Evolutionary conservation across 495 filamentous ascomycete genomes (phyloP), one percentile per base, ranked within the genome.

Genomic region (Penicillium bovifimosum): DNA sequence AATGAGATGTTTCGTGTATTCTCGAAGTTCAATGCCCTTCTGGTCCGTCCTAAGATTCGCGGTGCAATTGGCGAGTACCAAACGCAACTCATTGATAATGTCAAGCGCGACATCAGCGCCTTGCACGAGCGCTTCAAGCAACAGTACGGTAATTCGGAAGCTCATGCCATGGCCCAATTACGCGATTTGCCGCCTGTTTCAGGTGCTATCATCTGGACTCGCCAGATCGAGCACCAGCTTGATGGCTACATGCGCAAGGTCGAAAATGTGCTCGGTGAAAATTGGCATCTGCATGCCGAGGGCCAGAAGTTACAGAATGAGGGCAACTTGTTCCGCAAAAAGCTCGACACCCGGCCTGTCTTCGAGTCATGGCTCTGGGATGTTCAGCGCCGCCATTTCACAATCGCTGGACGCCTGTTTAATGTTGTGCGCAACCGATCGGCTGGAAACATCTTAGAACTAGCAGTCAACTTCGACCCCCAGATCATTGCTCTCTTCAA

Each of bases 1-100:
- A 97, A 95, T 65, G 93, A 97, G 65, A 99, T 97, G 93, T 99
- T 99, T 67, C 88, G 95, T 33, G 93, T 99, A 41, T 97, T 97
- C 65, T 99, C 93, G 16, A 96, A 96, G 63, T 99, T 99, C 79
- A 99, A 99, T 63, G 95, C 93, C 26, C 85, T 99, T 42, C 92
- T 99, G 62, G 91, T 99, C 42, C 83, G 93, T 27, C 95, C 95
- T 14, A 97, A 97, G 76, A 96, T 99, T 66, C 84, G 93, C 38
- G 91, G 93, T 61, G 93, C 93, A 44, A 99, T 99, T 63, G 84
- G 90, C 24, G 95, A 97, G 66, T 99, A 97, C 63, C 93, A 99
- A 63, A 89, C 89, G 5, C 90, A 95, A 64, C 86, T 99, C 29
- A 96, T 99, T 55, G 91, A 96, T 55, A 96, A 90, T 62, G 93